These are phyloP conservation scores for Panaeolus cyanescens DNA, from an alignment of 768 basidiomycete species.

Conservation along the genomic window DNA sequence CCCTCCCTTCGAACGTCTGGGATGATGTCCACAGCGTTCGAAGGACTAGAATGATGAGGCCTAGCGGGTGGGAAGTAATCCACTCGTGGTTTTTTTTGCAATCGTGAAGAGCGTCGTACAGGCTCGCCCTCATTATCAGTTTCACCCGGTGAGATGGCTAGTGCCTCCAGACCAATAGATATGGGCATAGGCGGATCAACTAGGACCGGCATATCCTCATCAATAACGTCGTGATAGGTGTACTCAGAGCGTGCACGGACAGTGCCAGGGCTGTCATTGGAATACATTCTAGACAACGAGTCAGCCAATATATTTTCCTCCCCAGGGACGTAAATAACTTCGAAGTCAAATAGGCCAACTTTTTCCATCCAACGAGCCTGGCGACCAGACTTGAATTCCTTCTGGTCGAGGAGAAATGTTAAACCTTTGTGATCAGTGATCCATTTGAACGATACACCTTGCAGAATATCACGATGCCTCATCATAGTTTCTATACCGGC, in stretches of 20 bases:
- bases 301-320: not conserved
- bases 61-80: not conserved
- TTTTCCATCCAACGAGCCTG: not conserved
- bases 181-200: not conserved
- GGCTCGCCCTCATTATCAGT: not conserved
- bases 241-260: slow-evolving; percentile 15
- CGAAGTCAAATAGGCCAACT: not conserved
- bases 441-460: slow-evolving; percentile 28
- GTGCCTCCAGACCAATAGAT: not conserved
- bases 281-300: slow-evolving; percentile 10
- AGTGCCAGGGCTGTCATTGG: slow-evolving; percentile 17
- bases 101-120: not conserved
- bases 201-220: slow-evolving; percentile 28
- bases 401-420: slow-evolving; percentile 28
- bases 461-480: slow-evolving; percentile 26
- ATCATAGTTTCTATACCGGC: slow-evolving; percentile 36
- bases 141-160: not conserved
- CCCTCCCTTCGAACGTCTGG: slow-evolving; percentile 25
- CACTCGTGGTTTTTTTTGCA: slow-evolving; percentile 5
- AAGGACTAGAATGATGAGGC: not conserved
- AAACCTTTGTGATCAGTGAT: too few relatives aligned
- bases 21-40: slow-evolving; percentile 22
- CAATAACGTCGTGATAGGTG: slow-evolving; percentile 17
- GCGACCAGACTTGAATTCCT: slow-evolving; percentile 19
- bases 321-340: not conserved